Conservation (phyloP, 2,329 filamentous ascomycete genomes). For the Nothophoma quercina region DNA sequence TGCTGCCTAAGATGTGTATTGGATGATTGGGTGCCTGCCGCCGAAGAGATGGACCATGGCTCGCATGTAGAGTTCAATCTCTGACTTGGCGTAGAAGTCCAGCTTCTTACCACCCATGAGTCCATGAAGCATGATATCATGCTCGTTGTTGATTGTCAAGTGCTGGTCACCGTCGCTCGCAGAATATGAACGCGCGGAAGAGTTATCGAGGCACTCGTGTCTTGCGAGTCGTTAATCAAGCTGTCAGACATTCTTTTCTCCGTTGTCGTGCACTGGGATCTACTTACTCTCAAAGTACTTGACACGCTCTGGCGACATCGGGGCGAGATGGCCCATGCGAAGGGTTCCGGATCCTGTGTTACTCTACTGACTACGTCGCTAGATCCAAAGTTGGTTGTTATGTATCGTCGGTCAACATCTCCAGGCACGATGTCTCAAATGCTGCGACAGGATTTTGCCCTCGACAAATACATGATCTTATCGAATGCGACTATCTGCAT, state of each 20-base stretch:
- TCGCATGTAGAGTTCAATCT: no score
- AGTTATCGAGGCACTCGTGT: slow-evolving; percentile 14
- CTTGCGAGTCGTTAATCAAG: background rate
- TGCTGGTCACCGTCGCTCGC: slow-evolving; percentile 5
- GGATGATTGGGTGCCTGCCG: background rate
- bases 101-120: background rate
- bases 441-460: no score
- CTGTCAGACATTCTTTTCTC: background rate
- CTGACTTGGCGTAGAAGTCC: slow-evolving; percentile 7
- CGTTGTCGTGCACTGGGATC: background rate
- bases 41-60: background rate
- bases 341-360: no score
- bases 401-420: no score
- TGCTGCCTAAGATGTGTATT: slow-evolving; percentile 15
- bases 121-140: slow-evolving; percentile 6
- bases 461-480: no score
- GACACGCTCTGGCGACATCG: background rate
- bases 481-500: no score
- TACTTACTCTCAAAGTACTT: background rate
- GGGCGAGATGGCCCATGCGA: background rate
- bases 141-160: background rate
- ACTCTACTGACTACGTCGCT: no score
- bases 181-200: slow-evolving; percentile 12
- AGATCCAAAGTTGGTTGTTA: no score
- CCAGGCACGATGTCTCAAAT: no score